Evolutionary conservation across 2,329 filamentous ascomycete genomes (phyloP), one percentile per base, ranked within the genome.

Genomic region (Xylaria sp.): DNA sequence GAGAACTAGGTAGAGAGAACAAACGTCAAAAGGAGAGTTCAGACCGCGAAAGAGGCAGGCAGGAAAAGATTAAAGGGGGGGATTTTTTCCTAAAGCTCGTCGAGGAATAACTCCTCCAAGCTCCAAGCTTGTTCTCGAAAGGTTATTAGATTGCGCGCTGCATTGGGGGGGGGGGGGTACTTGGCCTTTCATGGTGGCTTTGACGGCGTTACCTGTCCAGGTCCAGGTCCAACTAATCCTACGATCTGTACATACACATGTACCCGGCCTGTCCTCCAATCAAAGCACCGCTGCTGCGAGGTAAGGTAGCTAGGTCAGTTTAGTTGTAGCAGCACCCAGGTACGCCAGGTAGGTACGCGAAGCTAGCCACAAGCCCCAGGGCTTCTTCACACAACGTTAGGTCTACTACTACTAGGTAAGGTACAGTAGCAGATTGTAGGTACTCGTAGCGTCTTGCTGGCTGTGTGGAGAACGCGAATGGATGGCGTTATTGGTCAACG

Each of bases 381-480:
- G n/a, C n/a, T n/a, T n/a, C n/a, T n/a, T n/a, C n/a, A n/a, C n/a
- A n/a, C n/a, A n/a, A 52, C 57, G 57, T 57, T 60, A 60, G 57
- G 48, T 55, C 55, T 51, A 52, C 56, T 44, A n/a, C 52, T 56
- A 41, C 52, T 56, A 53, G 55, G 46, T n/a, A n/a, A n/a, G n/a
- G n/a, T n/a, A n/a, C 39, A 17, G 13, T n/a, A 18, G 47, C 49
- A 60, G 57, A 54, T 22, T 43, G 41, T 39, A 13, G 37, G 11
- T 24, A 38, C 37, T n/a, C n/a, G n/a, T n/a, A n/a, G n/a, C n/a
- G n/a, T n/a, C 19, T 20, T 39, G 44, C 45, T 50, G 44, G 50
- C 44, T 56, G 39, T 39, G 50, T 61, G 58, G 55, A 52, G 56
- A 58, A 61, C 48, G 40, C 56, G 48, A 54, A 56, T 50, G 47